These are phyloP conservation scores for Daldinia sp. DNA, from an alignment of 2,329 filamentous ascomycete species.

Conservation along the genomic window DNA sequence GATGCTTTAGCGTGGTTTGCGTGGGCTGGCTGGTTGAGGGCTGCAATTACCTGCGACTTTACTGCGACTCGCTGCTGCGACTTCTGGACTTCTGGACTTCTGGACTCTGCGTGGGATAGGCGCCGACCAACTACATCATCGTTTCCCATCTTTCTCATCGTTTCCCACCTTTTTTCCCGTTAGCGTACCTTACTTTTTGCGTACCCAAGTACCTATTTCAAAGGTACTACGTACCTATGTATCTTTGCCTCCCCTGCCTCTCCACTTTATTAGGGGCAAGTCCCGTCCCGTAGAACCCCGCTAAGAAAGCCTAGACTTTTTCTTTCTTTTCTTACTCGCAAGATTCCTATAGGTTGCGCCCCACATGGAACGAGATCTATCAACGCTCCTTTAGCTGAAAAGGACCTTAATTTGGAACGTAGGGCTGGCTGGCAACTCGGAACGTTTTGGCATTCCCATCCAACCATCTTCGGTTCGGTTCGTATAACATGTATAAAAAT, in stretches of 20 bases:
- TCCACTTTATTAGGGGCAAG: slow-evolving; percentile 28
- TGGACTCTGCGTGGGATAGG: slow-evolving; percentile 1
- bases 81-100: no score
- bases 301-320: slow-evolving; percentile 29
- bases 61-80: no score
- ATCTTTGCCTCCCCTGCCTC: background rate
- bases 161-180: no score
- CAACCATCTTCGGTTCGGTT: no score
- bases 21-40: background rate
- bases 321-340: slow-evolving; percentile 16
- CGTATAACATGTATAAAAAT: no score
- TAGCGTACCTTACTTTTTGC: no score
- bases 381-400: slow-evolving; percentile 25
- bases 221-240: background rate
- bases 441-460: no score
- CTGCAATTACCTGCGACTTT: no score
- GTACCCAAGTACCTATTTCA: no score
- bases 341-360: slow-evolving; percentile 14
- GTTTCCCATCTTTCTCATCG: background rate
- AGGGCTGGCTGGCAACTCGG: no score
- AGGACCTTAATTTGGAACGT: slow-evolving; percentile 17
- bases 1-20: background rate
- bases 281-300: slow-evolving; percentile 31
- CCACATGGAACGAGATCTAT: slow-evolving; percentile 12
- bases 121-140: slow-evolving; percentile 32